Evolutionary conservation across 2,329 filamentous ascomycete species (phyloP).

Genomic region (Neopestalotiopsis rosae): DNA sequence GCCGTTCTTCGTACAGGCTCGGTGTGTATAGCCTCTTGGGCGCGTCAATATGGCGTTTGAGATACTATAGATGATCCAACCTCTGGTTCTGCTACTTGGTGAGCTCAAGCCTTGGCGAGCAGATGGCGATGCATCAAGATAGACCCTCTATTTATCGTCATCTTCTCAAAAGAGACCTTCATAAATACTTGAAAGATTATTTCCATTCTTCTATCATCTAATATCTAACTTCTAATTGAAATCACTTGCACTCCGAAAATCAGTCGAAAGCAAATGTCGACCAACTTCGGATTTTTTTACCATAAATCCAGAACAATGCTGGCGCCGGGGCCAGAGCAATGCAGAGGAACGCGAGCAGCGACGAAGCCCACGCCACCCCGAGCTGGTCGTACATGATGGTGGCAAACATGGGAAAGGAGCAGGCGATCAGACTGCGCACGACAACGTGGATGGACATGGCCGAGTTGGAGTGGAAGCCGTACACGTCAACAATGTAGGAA

Average conservation of each 20-base stretch:
- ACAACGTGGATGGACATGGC: constrained; percentile 29
- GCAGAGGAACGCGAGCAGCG: constrained; percentile 25
- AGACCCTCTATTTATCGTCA: neutral
- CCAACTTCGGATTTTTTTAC: constrained; percentile 23
- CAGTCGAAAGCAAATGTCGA: constrained; percentile 20
- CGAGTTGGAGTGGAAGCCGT: constrained; percentile 25
- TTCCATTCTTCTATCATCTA: neutral
- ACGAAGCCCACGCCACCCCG: constrained; percentile 27
- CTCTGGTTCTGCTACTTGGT: no score
- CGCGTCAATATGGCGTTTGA: no score
- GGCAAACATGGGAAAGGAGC: constrained; percentile 28
- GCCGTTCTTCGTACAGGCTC: no score
- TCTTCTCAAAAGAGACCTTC: no score
- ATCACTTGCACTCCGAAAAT: neutral
- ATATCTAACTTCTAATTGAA: neutral
- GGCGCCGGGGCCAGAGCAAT: constrained; percentile 22
- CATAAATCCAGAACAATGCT: constrained; percentile 21
- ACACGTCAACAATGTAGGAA: constrained; percentile 29
- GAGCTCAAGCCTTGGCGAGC: no score
- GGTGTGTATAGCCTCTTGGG: no score
- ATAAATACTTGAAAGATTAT: neutral
- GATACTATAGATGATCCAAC: no score
- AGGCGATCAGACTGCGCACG: constrained; percentile 25
- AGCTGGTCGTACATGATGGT: constrained; percentile 26
- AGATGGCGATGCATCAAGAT: neutral